A percentile compares a stretch with the other conserved stretches of the same genome.
phyloP scores from a whole-genome alignment of 495 filamentous ascomycete genomes.

The Choiromyces venosus region DNA sequence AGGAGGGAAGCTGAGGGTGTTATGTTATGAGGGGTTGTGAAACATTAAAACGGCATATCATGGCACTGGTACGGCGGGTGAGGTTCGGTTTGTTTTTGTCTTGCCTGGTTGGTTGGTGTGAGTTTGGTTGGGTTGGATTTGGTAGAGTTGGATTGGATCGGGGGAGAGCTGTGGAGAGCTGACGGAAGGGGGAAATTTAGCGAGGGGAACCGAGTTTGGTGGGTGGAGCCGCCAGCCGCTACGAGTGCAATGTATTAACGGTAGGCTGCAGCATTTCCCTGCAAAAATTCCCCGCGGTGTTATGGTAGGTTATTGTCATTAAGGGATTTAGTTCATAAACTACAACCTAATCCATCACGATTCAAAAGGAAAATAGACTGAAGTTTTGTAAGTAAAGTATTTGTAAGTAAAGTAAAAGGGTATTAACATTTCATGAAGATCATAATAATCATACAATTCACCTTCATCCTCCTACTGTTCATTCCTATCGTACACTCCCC shows the following conservation, averaged over 20 bases:
- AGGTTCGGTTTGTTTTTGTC: not conserved
- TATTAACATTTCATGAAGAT: not conserved
- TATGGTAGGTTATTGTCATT: not conserved
- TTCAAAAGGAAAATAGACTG: not conserved
- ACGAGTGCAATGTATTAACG: too few species aligned
- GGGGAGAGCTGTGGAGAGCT: too few species aligned
- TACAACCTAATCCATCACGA: too few species aligned
- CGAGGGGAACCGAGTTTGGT: constrained; percentile 11
- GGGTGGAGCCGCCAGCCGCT: constrained; percentile 11
- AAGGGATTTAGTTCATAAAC: not conserved
- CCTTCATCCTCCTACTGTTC: not conserved
- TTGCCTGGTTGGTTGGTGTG: constrained; percentile 8
- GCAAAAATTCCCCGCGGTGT: not conserved
- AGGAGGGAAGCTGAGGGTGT: not conserved
- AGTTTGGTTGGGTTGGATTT: constrained; percentile 5
- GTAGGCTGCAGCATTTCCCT: not conserved
- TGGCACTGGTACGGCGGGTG: too few species aligned
- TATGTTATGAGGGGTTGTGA: not conserved
- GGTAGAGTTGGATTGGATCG: not conserved
- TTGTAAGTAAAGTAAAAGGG: not conserved
- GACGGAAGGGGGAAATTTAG: constrained; percentile 17
- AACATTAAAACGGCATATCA: not conserved
- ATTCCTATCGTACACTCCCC: not conserved
- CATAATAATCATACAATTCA: not conserved
- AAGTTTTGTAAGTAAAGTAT: too few species aligned